Evolutionary conservation across 148 eudicot species (phyloP).

Genomic region (Fagopyrum tataricum): DNA sequence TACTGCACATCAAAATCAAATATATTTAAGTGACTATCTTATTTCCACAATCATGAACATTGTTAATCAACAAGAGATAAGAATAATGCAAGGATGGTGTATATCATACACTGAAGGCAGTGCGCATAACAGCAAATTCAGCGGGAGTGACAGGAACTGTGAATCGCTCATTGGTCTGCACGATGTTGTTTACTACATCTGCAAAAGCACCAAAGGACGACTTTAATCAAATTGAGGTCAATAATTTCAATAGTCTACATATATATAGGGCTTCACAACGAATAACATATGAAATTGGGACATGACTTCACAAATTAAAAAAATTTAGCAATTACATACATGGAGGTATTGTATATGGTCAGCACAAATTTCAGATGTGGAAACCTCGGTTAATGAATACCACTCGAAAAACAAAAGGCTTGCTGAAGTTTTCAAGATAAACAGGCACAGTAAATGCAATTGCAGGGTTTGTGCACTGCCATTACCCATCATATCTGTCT

Average conservation of each 20-base stretch:
- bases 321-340: neutral
- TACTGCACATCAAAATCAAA: slow-evolving; percentile 27
- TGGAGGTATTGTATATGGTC: neutral
- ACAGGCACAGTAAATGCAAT: neutral
- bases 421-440: neutral
- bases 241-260: neutral
- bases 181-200: slow-evolving; percentile 60
- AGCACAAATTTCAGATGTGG: neutral
- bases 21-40: neutral
- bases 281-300: neutral
- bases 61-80: neutral
- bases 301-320: neutral
- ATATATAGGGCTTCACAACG: too few relatives aligned
- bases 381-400: neutral
- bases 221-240: neutral
- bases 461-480: neutral
- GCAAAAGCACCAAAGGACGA: slow-evolving; percentile 20
- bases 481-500: neutral
- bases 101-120: slow-evolving; percentile 74
- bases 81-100: slow-evolving; percentile 2
- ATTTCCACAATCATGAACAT: neutral
- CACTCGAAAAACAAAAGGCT: neutral
- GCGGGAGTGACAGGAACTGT: slow-evolving; percentile 67
- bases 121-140: slow-evolving; percentile 84
- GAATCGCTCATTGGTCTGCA: slow-evolving; percentile 58